A percentile compares a stretch with the other conserved stretches of the same genome.
Conservation (phyloP, 306 rosid genomes). For the Inga laurina region DNA sequence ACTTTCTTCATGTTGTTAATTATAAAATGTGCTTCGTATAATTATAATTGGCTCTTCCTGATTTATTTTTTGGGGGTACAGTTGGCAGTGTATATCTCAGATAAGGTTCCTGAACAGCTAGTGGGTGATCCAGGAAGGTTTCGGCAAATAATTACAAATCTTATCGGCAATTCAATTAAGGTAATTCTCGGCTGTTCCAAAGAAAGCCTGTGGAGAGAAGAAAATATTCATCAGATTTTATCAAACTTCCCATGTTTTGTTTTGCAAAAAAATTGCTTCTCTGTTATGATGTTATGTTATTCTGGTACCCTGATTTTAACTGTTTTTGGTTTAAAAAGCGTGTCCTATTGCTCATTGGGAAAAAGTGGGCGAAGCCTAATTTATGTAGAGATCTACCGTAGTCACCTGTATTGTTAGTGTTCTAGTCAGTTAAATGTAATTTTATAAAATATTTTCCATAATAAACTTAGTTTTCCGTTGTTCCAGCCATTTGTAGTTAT, state of each 20-base stretch:
- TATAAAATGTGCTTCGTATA: background rate
- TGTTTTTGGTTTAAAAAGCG: conserved; percentile 1
- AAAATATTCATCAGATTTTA: background rate
- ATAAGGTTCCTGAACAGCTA: conserved; percentile 73
- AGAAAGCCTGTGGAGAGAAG: background rate
- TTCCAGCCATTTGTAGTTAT: conserved; percentile 3
- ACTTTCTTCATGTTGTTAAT: background rate
- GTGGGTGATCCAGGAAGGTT: conserved; percentile 87
- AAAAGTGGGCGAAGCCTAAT: background rate
- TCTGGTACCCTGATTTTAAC: background rate
- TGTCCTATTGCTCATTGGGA: background rate
- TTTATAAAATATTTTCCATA: conserved; percentile 1
- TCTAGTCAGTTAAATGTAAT: background rate
- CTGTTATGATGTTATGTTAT: background rate
- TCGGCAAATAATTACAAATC: conserved; percentile 83
- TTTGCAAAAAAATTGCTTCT: background rate
- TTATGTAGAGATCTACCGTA: background rate
- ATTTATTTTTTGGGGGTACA: conserved; percentile 42
- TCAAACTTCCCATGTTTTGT: background rate
- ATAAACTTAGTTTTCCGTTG: background rate
- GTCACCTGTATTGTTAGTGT: background rate
- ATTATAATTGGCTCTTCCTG: conserved; percentile 30
- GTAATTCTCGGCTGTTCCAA: conserved; percentile 34
- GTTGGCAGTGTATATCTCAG: conserved; percentile 79
- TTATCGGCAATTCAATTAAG: conserved; percentile 81